Percentiles rank a stretch among this genome's conserved stretches.
phyloP scores from a whole-genome alignment of 1,139 yeast genomes.

The Pneumocystis sp. region DNA sequence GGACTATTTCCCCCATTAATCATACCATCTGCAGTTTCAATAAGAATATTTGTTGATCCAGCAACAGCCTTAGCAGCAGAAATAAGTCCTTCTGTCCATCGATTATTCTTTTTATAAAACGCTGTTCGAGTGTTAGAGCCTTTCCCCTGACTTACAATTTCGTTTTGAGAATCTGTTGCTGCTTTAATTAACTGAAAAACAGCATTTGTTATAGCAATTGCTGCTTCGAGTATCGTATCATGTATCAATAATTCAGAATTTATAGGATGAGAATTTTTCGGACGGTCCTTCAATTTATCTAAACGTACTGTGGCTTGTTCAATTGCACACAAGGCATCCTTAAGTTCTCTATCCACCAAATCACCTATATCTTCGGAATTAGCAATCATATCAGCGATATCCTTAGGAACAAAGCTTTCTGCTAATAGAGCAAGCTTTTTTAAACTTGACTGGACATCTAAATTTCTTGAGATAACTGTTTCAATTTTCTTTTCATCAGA shows the following conservation, averaged over 20 bases:
- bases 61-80: slow-evolving; percentile 88
- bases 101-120: slow-evolving; percentile 71
- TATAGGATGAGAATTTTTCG: slow-evolving; percentile 39
- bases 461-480: slow-evolving; percentile 57
- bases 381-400: slow-evolving; percentile 13
- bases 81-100: slow-evolving; percentile 90
- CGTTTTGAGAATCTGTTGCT: slow-evolving; percentile 70
- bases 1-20: slow-evolving; percentile 48
- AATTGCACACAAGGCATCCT: slow-evolving; percentile 55
- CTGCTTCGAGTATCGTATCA: slow-evolving; percentile 63
- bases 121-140: slow-evolving; percentile 57
- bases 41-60: slow-evolving; percentile 62
- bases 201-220: slow-evolving; percentile 69
- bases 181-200: slow-evolving; percentile 58
- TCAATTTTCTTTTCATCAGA: slow-evolving; percentile 59
- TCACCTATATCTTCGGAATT: slow-evolving; percentile 43
- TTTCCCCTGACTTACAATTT: slow-evolving; percentile 59
- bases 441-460: slow-evolving; percentile 55
- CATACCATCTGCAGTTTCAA: slow-evolving; percentile 77
- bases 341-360: slow-evolving; percentile 58
- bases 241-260: slow-evolving; percentile 57
- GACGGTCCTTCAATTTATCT: slow-evolving; percentile 34
- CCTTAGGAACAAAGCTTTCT: slow-evolving; percentile 43
- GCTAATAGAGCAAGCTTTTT: slow-evolving; percentile 43
- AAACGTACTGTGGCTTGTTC: slow-evolving; percentile 51